Conservation (phyloP, 805 yeast genomes). For the Huiozyma sinensis region DNA sequence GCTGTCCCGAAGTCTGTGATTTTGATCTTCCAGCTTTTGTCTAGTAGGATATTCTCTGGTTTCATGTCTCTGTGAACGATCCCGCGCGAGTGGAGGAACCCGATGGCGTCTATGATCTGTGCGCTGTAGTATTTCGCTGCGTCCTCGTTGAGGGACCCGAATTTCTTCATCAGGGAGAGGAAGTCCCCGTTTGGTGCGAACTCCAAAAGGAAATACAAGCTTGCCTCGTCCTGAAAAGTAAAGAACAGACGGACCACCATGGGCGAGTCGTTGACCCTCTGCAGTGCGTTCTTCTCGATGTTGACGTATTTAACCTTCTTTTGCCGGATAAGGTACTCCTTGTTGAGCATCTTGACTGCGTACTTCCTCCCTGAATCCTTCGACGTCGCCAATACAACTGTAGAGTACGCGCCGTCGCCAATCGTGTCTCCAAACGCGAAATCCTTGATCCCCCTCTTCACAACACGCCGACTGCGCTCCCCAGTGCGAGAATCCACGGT, state of each 20-base stretch:
- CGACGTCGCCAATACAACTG: slow-evolving; percentile 81
- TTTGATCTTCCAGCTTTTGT: slow-evolving; percentile 48
- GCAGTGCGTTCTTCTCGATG: slow-evolving; percentile 71
- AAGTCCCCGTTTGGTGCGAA: slow-evolving; percentile 76
- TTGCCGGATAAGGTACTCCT: slow-evolving; percentile 67
- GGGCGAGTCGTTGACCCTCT: slow-evolving; percentile 47
- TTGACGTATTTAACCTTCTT: slow-evolving; percentile 79
- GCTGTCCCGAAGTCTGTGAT: slow-evolving; percentile 85
- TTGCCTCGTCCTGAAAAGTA: slow-evolving; percentile 70
- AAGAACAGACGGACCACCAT: slow-evolving; percentile 63
- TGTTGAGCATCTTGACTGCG: slow-evolving; percentile 69
- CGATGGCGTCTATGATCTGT: slow-evolving; percentile 63
- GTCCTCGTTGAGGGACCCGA: slow-evolving; percentile 62
- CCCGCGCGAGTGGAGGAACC: slow-evolving; percentile 64
- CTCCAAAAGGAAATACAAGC: slow-evolving; percentile 64
- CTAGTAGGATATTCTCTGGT: slow-evolving; percentile 70
- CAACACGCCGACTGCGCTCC: slow-evolving; percentile 39
- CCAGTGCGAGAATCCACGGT: slow-evolving; percentile 37
- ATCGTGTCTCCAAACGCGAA: slow-evolving; percentile 79
- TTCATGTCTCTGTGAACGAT: slow-evolving; percentile 73
- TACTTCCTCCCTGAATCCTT: slow-evolving; percentile 60
- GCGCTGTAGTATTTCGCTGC: slow-evolving; percentile 59
- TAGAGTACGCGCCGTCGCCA: slow-evolving; percentile 95
- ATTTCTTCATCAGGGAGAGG: slow-evolving; percentile 52
- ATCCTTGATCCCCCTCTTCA: slow-evolving; percentile 57